Conservation (phyloP, 2,329 filamentous ascomycete species). For the Cercospora nicotianae region DNA sequence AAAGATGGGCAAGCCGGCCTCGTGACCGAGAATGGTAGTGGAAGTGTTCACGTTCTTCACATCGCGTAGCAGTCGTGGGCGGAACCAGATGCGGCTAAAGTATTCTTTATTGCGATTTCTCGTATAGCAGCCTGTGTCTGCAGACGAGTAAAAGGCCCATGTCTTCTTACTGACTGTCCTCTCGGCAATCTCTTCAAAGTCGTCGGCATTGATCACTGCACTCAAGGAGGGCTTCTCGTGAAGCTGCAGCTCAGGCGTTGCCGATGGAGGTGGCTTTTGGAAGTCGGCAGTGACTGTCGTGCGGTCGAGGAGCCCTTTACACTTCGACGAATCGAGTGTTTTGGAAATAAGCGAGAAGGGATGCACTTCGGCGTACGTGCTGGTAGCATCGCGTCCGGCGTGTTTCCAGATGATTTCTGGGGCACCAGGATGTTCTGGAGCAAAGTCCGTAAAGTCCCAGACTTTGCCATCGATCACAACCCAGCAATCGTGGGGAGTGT, state of each 20-base stretch:
- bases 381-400: constrained; percentile 57
- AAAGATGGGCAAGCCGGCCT: constrained; percentile 40
- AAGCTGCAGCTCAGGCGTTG: constrained; percentile 34
- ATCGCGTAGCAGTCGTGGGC: constrained; percentile 49
- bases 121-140: constrained; percentile 53
- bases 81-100: constrained; percentile 49
- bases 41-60: constrained; percentile 40
- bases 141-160: constrained; percentile 52
- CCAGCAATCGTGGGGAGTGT: constrained; percentile 51
- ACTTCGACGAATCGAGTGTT: constrained; percentile 47
- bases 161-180: constrained; percentile 42
- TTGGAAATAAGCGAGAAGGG: constrained; percentile 45
- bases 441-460: constrained; percentile 68
- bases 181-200: constrained; percentile 47
- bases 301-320: constrained; percentile 39
- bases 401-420: constrained; percentile 54
- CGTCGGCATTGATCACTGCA: constrained; percentile 50
- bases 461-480: constrained; percentile 67
- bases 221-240: constrained; percentile 48
- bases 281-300: constrained; percentile 33
- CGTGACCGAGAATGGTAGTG: constrained; percentile 39
- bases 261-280: constrained; percentile 35
- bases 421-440: constrained; percentile 61
- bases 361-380: constrained; percentile 55
- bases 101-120: constrained; percentile 45